Evolutionary conservation across 129 eudicot species (phyloP), one percentile per base, ranked within the genome.

Genomic region (Flaveria ramosissima): DNA sequence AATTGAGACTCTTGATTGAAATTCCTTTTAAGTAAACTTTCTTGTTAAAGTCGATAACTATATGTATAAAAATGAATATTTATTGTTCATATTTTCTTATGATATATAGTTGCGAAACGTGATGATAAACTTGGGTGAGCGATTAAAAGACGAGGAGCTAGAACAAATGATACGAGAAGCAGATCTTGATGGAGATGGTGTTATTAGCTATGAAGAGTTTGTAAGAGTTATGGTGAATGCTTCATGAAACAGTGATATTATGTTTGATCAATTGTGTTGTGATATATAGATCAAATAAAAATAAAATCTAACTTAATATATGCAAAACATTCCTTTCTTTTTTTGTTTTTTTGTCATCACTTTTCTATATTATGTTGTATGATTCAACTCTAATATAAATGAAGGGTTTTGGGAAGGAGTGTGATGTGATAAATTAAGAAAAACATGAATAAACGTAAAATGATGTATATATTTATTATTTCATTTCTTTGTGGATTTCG

Each of bases 81-180:
- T 7, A 62, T 66, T 9, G 51, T 39, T 66, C 3, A 10, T 41
- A 39, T n/a, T 20, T 30, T 30, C 2, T 24, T 19, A 14, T 43
- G 17, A 55, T 27, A 14, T 84, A 73, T 85, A 92, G 97, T 78
- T 92, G 74, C 82, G 91, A 46, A 82, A 92, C 32, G 92, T 92
- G 69, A 89, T 92, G 97, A 89, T 87, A 55, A 89, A 92, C 67
- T 67, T 92, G 84, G 97, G 97, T 3, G 97, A 92, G 70, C 83
- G 90, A 67, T 72, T 89, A 62, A 87, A 87, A 12, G 97, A 89
- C 23, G 97, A 92, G 84, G 97, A 91, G 80, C 84, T 89, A 2
- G 89, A 88, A n/a, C 95, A 87, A 39, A 92, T 92, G 96, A 92
- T 92, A 10, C 86, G 83, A 68, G 97, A 92, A 78, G 97, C 92